These are phyloP conservation scores for Bromus sterilis DNA, from an alignment of 176 grass and related monocot species.

Conservation along the genomic window DNA sequence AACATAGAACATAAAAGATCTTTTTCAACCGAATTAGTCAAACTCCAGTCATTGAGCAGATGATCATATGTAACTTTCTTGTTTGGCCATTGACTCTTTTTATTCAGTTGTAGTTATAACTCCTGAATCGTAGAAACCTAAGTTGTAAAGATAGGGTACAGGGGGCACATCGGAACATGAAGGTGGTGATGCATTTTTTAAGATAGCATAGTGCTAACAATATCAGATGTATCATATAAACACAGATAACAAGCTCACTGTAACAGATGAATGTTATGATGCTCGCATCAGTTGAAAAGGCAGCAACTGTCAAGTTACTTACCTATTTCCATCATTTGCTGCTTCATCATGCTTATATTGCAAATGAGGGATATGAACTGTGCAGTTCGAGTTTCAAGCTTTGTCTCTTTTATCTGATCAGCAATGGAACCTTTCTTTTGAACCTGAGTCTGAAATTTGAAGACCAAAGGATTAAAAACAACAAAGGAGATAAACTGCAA, in stretches of 20 bases:
- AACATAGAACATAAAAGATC: neutral
- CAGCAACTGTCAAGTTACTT: constrained; percentile 14
- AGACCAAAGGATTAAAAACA: constrained; percentile 16
- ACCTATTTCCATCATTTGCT: constrained; percentile 99
- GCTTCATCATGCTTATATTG: constrained; percentile 96
- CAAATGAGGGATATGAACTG: constrained; percentile 89
- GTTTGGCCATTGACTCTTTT: neutral
- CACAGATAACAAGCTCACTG: neutral
- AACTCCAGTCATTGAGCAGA: neutral
- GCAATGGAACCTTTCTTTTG: constrained; percentile 28
- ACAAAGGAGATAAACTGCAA: constrained; percentile 10
- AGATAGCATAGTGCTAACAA: neutral
- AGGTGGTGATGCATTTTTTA: neutral
- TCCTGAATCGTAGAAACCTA: neutral
- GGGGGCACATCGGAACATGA: neutral
- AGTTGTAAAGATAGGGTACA: neutral
- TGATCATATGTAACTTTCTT: neutral
- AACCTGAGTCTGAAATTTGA: constrained; percentile 24
- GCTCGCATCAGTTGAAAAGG: neutral
- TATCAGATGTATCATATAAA: neutral
- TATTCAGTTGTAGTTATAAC: neutral
- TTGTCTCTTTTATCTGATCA: constrained; percentile 59
- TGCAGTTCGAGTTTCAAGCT: constrained; percentile 67
- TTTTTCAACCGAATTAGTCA: neutral
- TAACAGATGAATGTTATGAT: constrained; percentile 1